Percentiles rank a stretch among this genome's conserved stretches.
Evolutionary conservation across 2,329 filamentous ascomycete species (phyloP).

Genomic region (Xylaria sp.): DNA sequence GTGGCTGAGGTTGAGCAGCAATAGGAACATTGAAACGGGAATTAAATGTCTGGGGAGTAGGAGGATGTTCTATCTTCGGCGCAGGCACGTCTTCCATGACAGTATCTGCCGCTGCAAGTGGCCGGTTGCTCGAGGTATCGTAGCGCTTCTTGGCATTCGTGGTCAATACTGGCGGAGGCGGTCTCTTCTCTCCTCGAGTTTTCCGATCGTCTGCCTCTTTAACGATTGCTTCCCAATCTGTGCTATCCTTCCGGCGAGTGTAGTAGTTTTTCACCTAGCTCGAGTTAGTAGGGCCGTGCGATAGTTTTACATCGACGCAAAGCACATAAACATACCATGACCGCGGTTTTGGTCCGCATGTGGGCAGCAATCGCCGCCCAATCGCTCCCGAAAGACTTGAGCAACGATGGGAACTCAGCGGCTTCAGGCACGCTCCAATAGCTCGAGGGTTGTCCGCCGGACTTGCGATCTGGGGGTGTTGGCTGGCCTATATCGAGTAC

Average conservation of each 20-base stretch:
- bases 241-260: constrained; percentile 69
- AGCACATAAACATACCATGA: constrained; percentile 72
- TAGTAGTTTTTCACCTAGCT: constrained; percentile 75
- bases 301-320: background rate
- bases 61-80: constrained; percentile 58
- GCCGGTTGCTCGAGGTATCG: constrained; percentile 58
- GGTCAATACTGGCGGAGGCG: constrained; percentile 68
- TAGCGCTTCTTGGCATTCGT: constrained; percentile 62
- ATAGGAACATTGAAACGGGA: constrained; percentile 60
- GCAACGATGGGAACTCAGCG: constrained; percentile 77
- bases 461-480: constrained; percentile 61
- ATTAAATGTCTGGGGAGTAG: constrained; percentile 53
- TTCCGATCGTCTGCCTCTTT: constrained; percentile 69
- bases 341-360: constrained; percentile 85
- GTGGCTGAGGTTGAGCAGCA: constrained; percentile 54
- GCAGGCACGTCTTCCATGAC: constrained; percentile 58
- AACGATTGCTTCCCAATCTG: constrained; percentile 71
- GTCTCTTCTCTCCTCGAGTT: constrained; percentile 66
- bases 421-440: constrained; percentile 90
- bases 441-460: constrained; percentile 73
- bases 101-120: constrained; percentile 62
- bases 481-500: constrained; percentile 63
- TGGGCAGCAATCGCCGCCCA: constrained; percentile 79
- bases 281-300: constrained; percentile 40
- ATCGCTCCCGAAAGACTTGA: constrained; percentile 81